Evolutionary conservation across 352 stramenopile genomes (phyloP).

Genomic region (Globisporangium paroecandrum): DNA sequence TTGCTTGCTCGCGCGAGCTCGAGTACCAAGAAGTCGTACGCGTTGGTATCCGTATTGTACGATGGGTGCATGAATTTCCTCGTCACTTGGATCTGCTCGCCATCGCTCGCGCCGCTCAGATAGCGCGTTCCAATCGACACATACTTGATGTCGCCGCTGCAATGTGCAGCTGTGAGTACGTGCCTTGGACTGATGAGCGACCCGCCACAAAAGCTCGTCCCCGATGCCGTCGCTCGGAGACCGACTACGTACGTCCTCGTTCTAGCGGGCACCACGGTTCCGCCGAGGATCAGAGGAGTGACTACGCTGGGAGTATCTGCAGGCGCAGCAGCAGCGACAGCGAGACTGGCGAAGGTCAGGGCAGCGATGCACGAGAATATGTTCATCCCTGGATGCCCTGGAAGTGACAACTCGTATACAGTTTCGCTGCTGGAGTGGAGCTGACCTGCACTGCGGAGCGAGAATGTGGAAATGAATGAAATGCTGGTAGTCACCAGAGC

Average conservation of each 20-base stretch:
- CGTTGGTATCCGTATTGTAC: conserved; percentile 15
- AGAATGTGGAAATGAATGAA: background rate
- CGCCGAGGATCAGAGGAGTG: conserved; percentile 46
- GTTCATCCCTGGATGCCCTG: background rate
- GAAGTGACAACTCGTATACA: background rate
- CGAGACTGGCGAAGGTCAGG: background rate
- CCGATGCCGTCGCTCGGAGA: conserved; percentile 15
- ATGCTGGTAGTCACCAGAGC: no score
- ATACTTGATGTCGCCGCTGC: conserved; percentile 18
- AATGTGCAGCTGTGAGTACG: conserved; percentile 28
- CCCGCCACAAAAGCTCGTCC: conserved; percentile 26
- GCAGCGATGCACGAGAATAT: background rate
- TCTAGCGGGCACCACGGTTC: conserved; percentile 32
- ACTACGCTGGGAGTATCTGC: conserved; percentile 7
- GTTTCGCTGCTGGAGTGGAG: background rate
- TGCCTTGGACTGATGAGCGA: conserved; percentile 48
- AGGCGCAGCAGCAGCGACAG: no score
- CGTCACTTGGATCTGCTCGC: conserved; percentile 46
- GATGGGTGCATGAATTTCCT: conserved; percentile 46
- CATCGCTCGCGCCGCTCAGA: conserved; percentile 36
- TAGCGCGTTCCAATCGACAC: conserved; percentile 58
- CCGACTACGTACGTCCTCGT: conserved; percentile 33
- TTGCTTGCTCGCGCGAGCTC: conserved; percentile 36
- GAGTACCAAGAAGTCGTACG: conserved; percentile 48
- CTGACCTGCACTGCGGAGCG: background rate